These are phyloP conservation scores for Globisporangium solare DNA, from an alignment of 352 stramenopile species.

Conservation along the genomic window DNA sequence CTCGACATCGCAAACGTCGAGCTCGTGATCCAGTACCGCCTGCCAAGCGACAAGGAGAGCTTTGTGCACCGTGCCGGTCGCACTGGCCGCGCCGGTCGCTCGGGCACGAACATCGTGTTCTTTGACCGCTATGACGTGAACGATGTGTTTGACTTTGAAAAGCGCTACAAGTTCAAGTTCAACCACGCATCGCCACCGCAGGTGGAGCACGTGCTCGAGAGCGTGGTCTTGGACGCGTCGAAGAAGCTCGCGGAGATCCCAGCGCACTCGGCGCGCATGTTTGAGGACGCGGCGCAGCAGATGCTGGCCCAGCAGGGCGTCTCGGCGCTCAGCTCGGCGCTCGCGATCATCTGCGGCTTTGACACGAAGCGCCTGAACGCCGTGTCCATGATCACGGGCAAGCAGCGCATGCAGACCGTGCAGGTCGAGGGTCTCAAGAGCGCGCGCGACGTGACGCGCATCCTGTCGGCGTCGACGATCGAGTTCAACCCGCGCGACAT, in stretches of 20 bases:
- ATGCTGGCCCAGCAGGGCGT: constrained; percentile 59
- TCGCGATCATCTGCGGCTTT: constrained; percentile 74
- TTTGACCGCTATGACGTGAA: constrained; percentile 61
- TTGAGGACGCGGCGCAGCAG: constrained; percentile 47
- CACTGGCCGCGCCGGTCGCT: constrained; percentile 83
- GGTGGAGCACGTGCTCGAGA: constrained; percentile 59
- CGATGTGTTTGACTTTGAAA: constrained; percentile 77
- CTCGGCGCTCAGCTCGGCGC: constrained; percentile 49
- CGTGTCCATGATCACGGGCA: constrained; percentile 76
- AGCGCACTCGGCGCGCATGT: constrained; percentile 36
- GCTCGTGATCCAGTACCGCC: constrained; percentile 92
- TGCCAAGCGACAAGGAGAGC: constrained; percentile 91
- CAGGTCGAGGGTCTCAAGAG: constrained; percentile 42
- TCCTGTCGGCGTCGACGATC: constrained; percentile 38
- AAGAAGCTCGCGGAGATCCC: constrained; percentile 52
- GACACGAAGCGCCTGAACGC: constrained; percentile 59
- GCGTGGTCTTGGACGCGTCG: constrained; percentile 42
- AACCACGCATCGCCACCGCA: constrained; percentile 44
- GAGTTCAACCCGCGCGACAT: constrained; percentile 40
- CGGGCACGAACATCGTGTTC: constrained; percentile 84
- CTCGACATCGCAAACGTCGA: constrained; percentile 89
- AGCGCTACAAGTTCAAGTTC: constrained; percentile 75
- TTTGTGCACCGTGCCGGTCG: constrained; percentile 93
- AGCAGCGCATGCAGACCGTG: constrained; percentile 59
- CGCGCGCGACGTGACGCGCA: constrained; percentile 42